Base-by-base conservation (phyloP, 208 protist species). In the Trypanosoma cruzi region DNA sequence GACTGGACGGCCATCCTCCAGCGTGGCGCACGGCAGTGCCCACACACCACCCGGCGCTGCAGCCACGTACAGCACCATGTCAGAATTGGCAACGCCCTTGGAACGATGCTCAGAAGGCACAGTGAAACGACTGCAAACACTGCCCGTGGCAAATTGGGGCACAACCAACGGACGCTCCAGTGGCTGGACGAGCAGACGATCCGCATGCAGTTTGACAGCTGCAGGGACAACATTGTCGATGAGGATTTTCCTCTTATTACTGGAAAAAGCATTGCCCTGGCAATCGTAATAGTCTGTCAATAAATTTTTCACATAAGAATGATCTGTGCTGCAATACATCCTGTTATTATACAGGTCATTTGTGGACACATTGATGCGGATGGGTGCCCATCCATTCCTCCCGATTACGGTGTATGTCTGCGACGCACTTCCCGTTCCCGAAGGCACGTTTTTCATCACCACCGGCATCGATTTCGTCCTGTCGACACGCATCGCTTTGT, bases 11-110 rank as follows among this genome's bases (percentile, higher is more conserved):
- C n/a, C n/a, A n/a, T n/a, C n/a, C n/a, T n/a, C n/a, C n/a, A n/a
- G n/a, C n/a, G n/a, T n/a, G n/a, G n/a, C n/a, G n/a, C n/a, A n/a
- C n/a, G n/a, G n/a, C n/a, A 44, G 8, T 13, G 37, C 37, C 37
- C 37, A 44, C 37, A 44, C 8, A 44, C 37, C 6, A 0, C 66
- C 71, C 14, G 84, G 86, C 16, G 55, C 84, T 2, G 88, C 61
- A 14, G 80, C 49, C 2, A 93, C 78, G 77, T 93, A 94, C 7
- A 96, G 13, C 24, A 93, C 55, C 56, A 89, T 86, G 72, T 96
- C 88, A 14, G 59, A 46, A 49, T 78, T 65, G 18, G 34, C 53
- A 7, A 91, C 73, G 13, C 86, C 86, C 0, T 8, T 31, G 0
- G 68, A 86, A 24, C 49, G 4, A 74, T 93, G 82, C 7, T 16